phyloP scores from a whole-genome alignment of 2,329 filamentous ascomycete species.

The Alternaria sp. region DNA sequence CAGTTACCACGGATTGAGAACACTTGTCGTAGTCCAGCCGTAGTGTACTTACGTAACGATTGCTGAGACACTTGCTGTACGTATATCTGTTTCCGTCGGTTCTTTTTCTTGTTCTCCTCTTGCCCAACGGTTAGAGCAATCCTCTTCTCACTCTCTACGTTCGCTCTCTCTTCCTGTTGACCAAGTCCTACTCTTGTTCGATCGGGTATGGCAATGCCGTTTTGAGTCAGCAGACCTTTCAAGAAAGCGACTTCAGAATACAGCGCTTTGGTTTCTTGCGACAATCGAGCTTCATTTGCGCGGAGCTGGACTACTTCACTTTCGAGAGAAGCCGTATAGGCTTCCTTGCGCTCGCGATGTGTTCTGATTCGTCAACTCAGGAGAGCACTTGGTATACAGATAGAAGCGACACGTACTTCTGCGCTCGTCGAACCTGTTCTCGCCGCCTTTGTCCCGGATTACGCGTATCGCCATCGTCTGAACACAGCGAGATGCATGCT shows the following conservation, averaged over 20 bases:
- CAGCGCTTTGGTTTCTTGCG: slow-evolving; percentile 32
- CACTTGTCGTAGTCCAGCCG: neutral
- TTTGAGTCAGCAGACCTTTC: slow-evolving; percentile 20
- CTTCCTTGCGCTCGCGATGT: slow-evolving; percentile 43
- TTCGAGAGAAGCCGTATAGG: slow-evolving; percentile 40
- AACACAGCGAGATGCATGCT: neutral
- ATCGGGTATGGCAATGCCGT: slow-evolving; percentile 23
- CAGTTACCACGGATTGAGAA: neutral
- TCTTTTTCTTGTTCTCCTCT: neutral
- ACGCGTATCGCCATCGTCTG: slow-evolving; percentile 1
- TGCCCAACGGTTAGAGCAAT: neutral
- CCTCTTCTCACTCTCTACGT: neutral
- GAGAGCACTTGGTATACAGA: neutral
- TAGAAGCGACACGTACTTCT: slow-evolving; percentile 24
- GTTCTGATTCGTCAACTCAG: slow-evolving; percentile 22
- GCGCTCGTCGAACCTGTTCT: slow-evolving; percentile 48
- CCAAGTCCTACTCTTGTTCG: neutral
- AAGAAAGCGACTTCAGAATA: slow-evolving; percentile 31
- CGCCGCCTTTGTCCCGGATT: slow-evolving; percentile 30
- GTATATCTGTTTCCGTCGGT: slow-evolving; percentile 5
- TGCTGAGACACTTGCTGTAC: neutral
- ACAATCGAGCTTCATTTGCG: slow-evolving; percentile 38
- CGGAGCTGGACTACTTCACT: slow-evolving; percentile 36
- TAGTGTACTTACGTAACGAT: neutral
- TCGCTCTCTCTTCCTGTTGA: neutral